Percentiles rank a stretch among this genome's conserved stretches.
Evolutionary conservation across 2,329 filamentous ascomycete genomes (phyloP).

Genomic region (Colletotrichum graminicola): DNA sequence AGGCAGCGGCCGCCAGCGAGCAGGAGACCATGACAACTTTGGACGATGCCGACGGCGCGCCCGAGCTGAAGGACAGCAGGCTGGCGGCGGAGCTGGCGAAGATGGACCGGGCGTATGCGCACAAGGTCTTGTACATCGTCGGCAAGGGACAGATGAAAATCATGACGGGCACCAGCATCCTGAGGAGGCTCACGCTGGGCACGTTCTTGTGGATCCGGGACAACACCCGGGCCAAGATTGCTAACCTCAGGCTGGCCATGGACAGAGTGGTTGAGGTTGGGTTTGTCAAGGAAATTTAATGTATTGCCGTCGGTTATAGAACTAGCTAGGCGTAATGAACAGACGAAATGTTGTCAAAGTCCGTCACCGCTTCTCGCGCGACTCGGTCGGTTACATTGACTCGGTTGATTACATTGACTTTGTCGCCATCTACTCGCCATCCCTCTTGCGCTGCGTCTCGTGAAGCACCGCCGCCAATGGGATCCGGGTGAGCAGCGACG

Average conservation of each 20-base stretch:
- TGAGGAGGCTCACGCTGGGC: constrained; percentile 61
- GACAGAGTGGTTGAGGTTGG: constrained; percentile 76
- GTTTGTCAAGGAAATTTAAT: constrained; percentile 74
- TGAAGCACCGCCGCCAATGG: neutral
- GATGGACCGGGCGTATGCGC: constrained; percentile 58
- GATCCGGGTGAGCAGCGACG: too few relatives aligned
- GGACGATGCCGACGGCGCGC: constrained; percentile 26
- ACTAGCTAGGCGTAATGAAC: neutral
- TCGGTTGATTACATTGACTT: neutral
- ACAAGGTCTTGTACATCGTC: constrained; percentile 67
- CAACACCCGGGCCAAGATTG: constrained; percentile 75
- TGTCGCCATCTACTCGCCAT: neutral
- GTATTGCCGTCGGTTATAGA: neutral
- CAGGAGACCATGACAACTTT: constrained; percentile 30
- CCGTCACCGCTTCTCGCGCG: neutral
- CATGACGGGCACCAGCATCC: constrained; percentile 53
- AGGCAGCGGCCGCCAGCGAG: constrained; percentile 38
- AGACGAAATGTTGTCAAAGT: neutral
- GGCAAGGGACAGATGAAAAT: constrained; percentile 74
- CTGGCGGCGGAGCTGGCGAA: constrained; percentile 56
- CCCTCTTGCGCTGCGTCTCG: too few relatives aligned
- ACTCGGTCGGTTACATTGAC: neutral
- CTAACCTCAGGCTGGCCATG: constrained; percentile 69
- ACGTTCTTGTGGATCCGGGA: constrained; percentile 75
- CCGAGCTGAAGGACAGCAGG: constrained; percentile 45